Evolutionary conservation across 1,139 yeast genomes (phyloP), one percentile per base, ranked within the genome.

Genomic region (Pichia sp.): DNA sequence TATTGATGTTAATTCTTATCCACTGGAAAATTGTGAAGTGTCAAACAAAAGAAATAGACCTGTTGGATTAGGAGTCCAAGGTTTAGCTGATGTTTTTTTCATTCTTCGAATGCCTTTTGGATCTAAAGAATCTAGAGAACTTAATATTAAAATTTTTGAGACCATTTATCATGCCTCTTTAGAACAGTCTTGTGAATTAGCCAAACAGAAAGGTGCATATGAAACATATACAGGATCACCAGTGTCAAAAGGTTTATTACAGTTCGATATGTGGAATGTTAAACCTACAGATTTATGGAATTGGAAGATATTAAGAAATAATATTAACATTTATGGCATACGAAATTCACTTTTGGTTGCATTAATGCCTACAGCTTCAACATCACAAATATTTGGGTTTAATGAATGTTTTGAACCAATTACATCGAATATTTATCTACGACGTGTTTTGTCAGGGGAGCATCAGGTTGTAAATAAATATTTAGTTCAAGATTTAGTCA

Each of bases 351-450:
- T 78, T 40, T 65, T 78, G 45, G 81, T 78, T 49, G 83, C 82
- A 1, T 77, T 81, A 53, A 78, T 78, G 83, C 83, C 83, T 39
- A 78, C 83, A 44, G 83, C 83, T 18, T 76, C 82, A n/a, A 78
- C 83, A 6, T 78, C 83, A 2, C 83, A 77, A 63, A 77, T 78
- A 43, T 69, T 78, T 53, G 83, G 82, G 48, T 74, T 69, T 60
- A 77, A 73, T 54, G 83, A 78, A 63, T 78, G 83, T 62, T 78
- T 78, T 58, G 83, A 78, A 62, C 83, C 83, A 11, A 71, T 69
- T 58, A 78, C 83, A 26, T 77, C 82, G 26, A 78, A 78, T 58
- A 72, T 78, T 55, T 78, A 77, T 59, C 70, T 75, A 31, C 69
- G 83, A 62, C 68, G 83, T 61, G 82, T 77, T 6, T 68, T 78